These are phyloP conservation scores for Vigna unguiculata DNA, from an alignment of 306 rosid species.

Conservation along the genomic window DNA sequence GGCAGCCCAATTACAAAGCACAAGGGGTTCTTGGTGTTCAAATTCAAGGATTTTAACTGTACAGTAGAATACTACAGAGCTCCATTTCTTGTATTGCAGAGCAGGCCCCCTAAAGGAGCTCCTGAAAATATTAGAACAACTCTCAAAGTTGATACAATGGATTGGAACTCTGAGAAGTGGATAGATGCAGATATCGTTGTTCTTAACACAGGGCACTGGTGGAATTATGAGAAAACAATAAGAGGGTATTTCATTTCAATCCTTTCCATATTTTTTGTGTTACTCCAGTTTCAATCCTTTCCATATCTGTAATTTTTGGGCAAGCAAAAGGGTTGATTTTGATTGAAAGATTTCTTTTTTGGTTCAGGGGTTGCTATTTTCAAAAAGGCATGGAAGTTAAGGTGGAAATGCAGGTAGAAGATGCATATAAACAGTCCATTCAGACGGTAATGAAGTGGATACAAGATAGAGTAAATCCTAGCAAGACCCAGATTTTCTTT, in stretches of 20 bases:
- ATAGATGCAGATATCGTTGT: conserved; percentile 79
- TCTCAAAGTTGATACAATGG: conserved; percentile 79
- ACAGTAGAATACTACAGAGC: conserved; percentile 86
- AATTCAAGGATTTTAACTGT: conserved; percentile 74
- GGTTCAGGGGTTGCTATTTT: conserved; percentile 84
- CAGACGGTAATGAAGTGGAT: conserved; percentile 78
- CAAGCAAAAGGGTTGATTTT: conserved; percentile 22
- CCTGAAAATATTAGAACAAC: conserved; percentile 61
- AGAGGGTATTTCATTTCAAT: conserved; percentile 65
- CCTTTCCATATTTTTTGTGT: neutral
- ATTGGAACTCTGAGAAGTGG: conserved; percentile 82
- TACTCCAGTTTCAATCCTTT: neutral
- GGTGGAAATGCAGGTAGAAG: conserved; percentile 70
- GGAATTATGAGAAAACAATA: conserved; percentile 92
- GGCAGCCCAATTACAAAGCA: conserved; percentile 81
- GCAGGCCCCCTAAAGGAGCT: conserved; percentile 75
- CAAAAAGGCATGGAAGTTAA: conserved; percentile 76
- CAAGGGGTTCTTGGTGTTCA: conserved; percentile 88
- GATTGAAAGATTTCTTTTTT: conserved; percentile 2
- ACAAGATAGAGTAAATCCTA: conserved; percentile 55
- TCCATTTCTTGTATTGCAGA: conserved; percentile 83
- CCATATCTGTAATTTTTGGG: neutral
- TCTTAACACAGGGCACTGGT: conserved; percentile 96
- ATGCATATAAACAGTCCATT: conserved; percentile 69
- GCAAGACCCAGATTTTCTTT: conserved; percentile 73